Conservation (phyloP, 768 basidiomycete genomes). For the Tricholoma matsutake region DNA sequence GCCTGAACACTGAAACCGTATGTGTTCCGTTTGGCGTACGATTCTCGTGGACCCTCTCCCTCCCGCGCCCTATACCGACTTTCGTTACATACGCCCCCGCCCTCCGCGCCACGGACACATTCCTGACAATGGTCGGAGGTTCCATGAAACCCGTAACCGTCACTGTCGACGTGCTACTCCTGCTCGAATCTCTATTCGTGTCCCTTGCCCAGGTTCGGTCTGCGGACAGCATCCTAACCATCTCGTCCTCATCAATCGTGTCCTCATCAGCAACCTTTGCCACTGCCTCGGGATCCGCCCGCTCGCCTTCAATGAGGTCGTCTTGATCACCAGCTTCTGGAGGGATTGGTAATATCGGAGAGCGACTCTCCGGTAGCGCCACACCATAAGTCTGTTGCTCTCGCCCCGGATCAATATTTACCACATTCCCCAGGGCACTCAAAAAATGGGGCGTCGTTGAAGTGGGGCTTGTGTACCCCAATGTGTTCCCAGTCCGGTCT, state of each 20-base stretch:
- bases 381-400: conserved; percentile 10
- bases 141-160: conserved; percentile 37
- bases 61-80: conserved; percentile 10
- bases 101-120: conserved; percentile 45
- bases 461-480: conserved; percentile 5
- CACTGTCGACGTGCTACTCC: conserved; percentile 47
- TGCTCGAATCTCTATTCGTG: conserved; percentile 41
- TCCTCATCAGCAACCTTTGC: not conserved
- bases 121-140: conserved; percentile 39
- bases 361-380: conserved; percentile 25
- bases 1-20: conserved; percentile 2
- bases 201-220: conserved; percentile 13
- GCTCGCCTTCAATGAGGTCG: not conserved
- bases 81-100: conserved; percentile 42
- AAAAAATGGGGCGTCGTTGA: conserved; percentile 12
- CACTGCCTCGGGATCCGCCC: not conserved
- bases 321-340: not conserved
- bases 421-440: conserved; percentile 12
- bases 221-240: conserved; percentile 10
- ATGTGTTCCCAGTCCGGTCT: conserved; percentile 6
- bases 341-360: conserved; percentile 24
- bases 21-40: not conserved
- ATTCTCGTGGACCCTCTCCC: not conserved
- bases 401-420: conserved; percentile 3
- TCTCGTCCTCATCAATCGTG: conserved; percentile 15